Evolutionary conservation across 495 filamentous ascomycete species (phyloP), one percentile per base, ranked within the genome.

Genomic region (Neurospora intermedia): DNA sequence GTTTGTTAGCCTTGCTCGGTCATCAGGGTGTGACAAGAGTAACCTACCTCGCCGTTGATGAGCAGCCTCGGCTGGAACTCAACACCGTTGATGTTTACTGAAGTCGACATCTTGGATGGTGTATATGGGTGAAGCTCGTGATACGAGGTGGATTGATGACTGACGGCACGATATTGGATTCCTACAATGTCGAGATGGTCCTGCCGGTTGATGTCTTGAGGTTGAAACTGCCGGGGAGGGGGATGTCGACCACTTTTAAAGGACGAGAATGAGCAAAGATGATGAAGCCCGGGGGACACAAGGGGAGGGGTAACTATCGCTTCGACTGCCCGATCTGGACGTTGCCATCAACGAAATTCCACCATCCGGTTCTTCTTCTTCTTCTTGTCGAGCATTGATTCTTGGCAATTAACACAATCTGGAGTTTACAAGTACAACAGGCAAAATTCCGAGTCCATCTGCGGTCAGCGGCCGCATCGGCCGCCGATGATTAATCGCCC

Each of bases 1-100:
- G 2, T 0, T 1, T 43, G 66, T 75, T 54, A 71, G 76, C 27
- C 40, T 62, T 7, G 1, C 0, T 16, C 2, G 2, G 43, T 13
- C 3, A 31, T 43, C 8, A 4, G 20, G 42, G 10, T 9, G 7
- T 7, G 31, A 35, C 18, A 6, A 9, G 41, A 59, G 39, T 1
- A 54, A 54, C 71, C 13, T 70, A 84, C 81, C 76, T 83, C 73
- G 73, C 81, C 81, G 23, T 84, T 80, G 71, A 84, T 82, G 70
- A 84, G 78, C 71, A 84, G 75, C 27, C 81, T 74, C 20, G 78
- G 76, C 27, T 72, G 74, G 41, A 75, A 11, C 6, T 66, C 54
- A 38, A 66, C 18, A 13, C 54, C 54, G 27, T 66, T 66, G 0
- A 66, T 15, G 15, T 66, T 66, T 2, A 66, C 66, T 31, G 10